These are phyloP conservation scores for Suillus placidus DNA, from an alignment of 768 basidiomycete species.

Conservation along the genomic window DNA sequence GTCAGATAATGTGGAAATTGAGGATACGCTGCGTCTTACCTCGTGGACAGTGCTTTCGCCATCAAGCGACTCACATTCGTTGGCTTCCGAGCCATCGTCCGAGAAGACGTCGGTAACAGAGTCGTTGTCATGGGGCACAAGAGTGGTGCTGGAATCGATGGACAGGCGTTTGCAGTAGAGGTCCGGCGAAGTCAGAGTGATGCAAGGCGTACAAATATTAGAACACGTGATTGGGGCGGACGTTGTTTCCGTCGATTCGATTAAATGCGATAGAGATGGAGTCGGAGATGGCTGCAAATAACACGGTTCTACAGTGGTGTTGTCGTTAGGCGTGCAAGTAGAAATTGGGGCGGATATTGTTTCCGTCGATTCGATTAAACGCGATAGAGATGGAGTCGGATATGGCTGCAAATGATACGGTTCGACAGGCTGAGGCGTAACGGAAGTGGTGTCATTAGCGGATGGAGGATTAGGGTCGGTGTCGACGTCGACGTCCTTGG, in stretches of 20 bases:
- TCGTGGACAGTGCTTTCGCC: neutral
- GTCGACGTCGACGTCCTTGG: too few relatives aligned
- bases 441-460: too few relatives aligned
- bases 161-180: too few relatives aligned
- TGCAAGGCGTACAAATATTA: neutral
- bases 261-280: neutral
- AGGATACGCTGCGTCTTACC: neutral
- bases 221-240: neutral
- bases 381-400: neutral
- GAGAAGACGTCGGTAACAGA: neutral
- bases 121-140: neutral
- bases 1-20: neutral
- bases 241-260: too few relatives aligned
- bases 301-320: too few relatives aligned
- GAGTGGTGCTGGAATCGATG: neutral
- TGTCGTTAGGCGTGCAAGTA: too few relatives aligned
- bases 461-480: too few relatives aligned
- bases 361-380: neutral
- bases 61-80: too few relatives aligned
- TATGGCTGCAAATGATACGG: neutral
- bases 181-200: too few relatives aligned
- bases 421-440: neutral
- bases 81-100: neutral
- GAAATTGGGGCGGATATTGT: too few relatives aligned
- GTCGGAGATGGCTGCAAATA: too few relatives aligned